A percentile compares a stretch with the other conserved stretches of the same genome.
These are phyloP conservation scores for Fusarium mexicanum DNA, from an alignment of 2,329 filamentous ascomycete species.

Conservation along the genomic window DNA sequence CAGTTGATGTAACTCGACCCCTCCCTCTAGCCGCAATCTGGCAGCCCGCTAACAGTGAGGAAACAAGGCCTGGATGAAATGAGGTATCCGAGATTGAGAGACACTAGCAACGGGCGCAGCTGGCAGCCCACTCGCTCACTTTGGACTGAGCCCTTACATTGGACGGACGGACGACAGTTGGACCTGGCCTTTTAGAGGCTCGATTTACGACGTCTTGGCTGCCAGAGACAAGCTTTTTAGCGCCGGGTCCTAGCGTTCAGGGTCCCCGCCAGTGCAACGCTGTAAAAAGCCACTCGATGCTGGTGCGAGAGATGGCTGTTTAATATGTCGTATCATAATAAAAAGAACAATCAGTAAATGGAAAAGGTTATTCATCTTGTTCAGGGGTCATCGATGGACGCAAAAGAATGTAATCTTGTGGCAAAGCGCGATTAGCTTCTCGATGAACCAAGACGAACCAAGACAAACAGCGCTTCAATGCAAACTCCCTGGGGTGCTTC, in stretches of 20 bases:
- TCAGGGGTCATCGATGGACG: no score
- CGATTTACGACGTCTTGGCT: background rate
- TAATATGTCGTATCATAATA: background rate
- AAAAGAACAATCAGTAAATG: fast-evolving
- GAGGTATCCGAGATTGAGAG: background rate
- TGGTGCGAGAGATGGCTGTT: background rate
- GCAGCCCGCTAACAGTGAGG: background rate
- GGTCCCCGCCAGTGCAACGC: background rate
- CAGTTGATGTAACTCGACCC: no score
- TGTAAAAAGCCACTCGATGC: background rate
- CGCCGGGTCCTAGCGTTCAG: background rate
- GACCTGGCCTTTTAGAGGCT: background rate
- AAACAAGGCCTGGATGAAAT: background rate
- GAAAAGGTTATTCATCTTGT: background rate
- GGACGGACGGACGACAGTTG: background rate
- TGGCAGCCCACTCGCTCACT: background rate
- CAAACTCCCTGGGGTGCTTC: background rate
- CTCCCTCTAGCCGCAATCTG: background rate
- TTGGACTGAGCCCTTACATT: background rate
- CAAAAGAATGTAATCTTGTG: no score
- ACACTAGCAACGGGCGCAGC: background rate
- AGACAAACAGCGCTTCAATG: fast-evolving
- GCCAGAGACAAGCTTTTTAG: background rate
- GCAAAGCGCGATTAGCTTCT: background rate
- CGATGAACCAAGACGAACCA: background rate